Percentiles rank a stretch among this genome's conserved stretches.
phyloP scores from a whole-genome alignment of 1,139 yeast genomes.

The Wickerhamomyces sp. region DNA sequence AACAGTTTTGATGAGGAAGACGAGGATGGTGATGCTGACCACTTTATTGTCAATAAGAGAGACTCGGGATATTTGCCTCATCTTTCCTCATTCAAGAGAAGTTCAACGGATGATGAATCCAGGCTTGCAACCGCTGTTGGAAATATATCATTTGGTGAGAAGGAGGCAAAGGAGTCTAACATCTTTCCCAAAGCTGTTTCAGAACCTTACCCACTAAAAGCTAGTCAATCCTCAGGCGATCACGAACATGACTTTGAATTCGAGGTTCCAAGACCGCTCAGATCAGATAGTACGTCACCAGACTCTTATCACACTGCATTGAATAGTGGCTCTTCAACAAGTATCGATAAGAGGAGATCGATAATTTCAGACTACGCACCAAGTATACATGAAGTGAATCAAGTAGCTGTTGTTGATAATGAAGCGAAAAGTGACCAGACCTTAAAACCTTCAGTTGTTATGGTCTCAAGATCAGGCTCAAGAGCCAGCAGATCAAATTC shows the following conservation, averaged over 20 bases:
- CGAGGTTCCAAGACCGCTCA: not conserved
- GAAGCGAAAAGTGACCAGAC: slow-evolving; percentile 5
- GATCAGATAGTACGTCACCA: not conserved
- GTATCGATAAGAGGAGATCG: slow-evolving; percentile 31
- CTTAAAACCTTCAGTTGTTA: slow-evolving; percentile 17
- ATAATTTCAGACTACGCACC: slow-evolving; percentile 42
- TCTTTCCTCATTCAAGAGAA: not conserved
- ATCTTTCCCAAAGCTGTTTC: not conserved
- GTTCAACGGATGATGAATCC: not conserved
- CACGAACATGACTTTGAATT: slow-evolving; percentile 1
- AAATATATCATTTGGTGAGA: not conserved
- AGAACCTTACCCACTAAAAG: not conserved
- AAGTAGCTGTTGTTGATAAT: slow-evolving; percentile 35
- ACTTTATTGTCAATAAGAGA: slow-evolving; percentile 19
- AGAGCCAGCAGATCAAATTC: slow-evolving; percentile 1
- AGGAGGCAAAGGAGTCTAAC: not conserved
- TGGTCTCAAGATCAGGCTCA: slow-evolving; percentile 12
- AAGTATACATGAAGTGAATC: slow-evolving; percentile 40
- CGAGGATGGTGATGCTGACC: slow-evolving; percentile 23
- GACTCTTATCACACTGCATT: slow-evolving; percentile 14
- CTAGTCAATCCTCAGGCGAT: not conserved
- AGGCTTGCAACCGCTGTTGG: not conserved
- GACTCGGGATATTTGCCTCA: not conserved
- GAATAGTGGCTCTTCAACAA: slow-evolving; percentile 5
- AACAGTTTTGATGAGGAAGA: slow-evolving; percentile 12